These are phyloP conservation scores for Vitis riparia DNA, from an alignment of 164 flowering plant species.

Conservation along the genomic window DNA sequence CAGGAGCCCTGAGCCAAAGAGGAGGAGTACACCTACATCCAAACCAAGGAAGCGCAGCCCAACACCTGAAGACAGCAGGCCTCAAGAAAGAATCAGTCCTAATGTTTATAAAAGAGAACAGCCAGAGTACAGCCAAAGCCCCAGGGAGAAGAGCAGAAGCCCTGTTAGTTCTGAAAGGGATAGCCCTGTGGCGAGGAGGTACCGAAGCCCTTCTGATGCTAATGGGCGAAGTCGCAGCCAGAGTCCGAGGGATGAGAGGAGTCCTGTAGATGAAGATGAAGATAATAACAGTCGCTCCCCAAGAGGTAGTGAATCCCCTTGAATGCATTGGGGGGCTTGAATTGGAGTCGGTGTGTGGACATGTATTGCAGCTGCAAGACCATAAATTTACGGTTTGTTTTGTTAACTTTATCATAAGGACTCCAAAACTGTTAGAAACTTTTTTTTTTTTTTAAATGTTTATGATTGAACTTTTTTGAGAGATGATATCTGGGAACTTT, in stretches of 20 bases:
- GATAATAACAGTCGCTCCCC: slow-evolving; percentile 28
- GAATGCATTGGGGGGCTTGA: not conserved
- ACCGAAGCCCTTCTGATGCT: slow-evolving; percentile 38
- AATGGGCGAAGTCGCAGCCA: slow-evolving; percentile 45
- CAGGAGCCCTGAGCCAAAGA: slow-evolving; percentile 44
- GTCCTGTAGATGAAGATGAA: slow-evolving; percentile 44
- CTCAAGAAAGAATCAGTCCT: slow-evolving; percentile 32
- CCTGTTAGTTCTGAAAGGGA: slow-evolving; percentile 29
- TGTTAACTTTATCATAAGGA: not conserved
- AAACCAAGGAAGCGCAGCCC: slow-evolving; percentile 49
- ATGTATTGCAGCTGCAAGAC: slow-evolving; percentile 2
- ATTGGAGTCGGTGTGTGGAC: not conserved
- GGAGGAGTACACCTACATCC: slow-evolving; percentile 38
- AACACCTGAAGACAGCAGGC: slow-evolving; percentile 50
- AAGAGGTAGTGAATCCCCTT: slow-evolving; percentile 41
- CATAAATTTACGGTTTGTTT: not conserved
- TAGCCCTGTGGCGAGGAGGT: slow-evolving; percentile 23
- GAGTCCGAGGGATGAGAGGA: slow-evolving; percentile 39
- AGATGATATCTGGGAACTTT: too few relatives aligned
- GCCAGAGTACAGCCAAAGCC: slow-evolving; percentile 53
- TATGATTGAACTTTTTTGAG: too few relatives aligned
- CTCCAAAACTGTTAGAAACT: too few relatives aligned
- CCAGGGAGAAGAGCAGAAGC: slow-evolving; percentile 51
- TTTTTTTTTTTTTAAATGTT: too few relatives aligned
- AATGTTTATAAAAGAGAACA: too few relatives aligned